Base-by-base conservation (phyloP, 1,284 basidiomycete genomes). In the Malassezia furfur region DNA sequence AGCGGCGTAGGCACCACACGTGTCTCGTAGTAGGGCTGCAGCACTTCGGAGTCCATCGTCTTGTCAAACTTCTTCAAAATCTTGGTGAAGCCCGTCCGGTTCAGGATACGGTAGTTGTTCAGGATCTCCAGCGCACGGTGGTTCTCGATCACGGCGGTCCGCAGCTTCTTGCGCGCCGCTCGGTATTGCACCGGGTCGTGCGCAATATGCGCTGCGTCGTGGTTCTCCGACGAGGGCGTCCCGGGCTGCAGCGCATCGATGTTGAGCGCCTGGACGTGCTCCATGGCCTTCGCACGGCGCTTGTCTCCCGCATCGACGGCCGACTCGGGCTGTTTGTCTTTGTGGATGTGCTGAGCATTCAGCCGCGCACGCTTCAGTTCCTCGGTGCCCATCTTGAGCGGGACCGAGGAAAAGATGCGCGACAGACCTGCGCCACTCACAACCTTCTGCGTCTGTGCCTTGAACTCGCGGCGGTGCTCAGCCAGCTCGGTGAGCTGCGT, bases 1-100 rank as follows among this genome's bases (percentile, higher is more conserved):
- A 81, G 77, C 8, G 76, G 65, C 47, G 77, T 74, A 6, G 70
- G 70, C 6, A 68, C 64, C 34, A 86, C 86, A 70, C 83, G 84
- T 66, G 88, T 85, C n/a, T 77, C 78, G 83, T 86, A 75, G 87
- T 93, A 53, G 82, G 80, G 43, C 83, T 81, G 71, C 85, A 82
- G 37, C 81, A 77, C 57, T 12, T 74, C 74, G 48, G 85, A 85
- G 67, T 80, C 82, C 1, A 87, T 85, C 2, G 83, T 78, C 76
- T 94, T 96, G 71, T 90, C 88, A 65, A 90, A 94, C 77, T 94
- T 96, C 77, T 91, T 96, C 60, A 94, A 58, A 11, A 72, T 70
- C 74, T 96, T 96, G 21, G 87, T 80, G 74, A 96, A 91, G 0
- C 90, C 91, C 2, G 87, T 87, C 9, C 91, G 75, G 73, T 96